Percentiles rank a stretch among this genome's conserved stretches.
Evolutionary conservation across 2,329 filamentous ascomycete genomes (phyloP).

Genomic region (Acrocalymma vagum): DNA sequence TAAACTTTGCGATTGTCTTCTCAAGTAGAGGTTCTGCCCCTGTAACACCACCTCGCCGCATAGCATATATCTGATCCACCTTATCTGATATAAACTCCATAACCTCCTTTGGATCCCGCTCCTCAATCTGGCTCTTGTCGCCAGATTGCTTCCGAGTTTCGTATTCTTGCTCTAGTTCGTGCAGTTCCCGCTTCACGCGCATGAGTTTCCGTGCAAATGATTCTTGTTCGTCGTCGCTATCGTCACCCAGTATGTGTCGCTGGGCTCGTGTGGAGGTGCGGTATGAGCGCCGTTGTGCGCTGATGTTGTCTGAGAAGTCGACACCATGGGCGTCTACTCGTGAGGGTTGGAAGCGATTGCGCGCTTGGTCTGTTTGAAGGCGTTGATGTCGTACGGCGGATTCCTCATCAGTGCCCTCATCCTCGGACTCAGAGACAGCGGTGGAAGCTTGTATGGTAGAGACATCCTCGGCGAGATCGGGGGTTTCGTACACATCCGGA

Average conservation of each 20-base stretch:
- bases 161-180: constrained; percentile 68
- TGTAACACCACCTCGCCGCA: constrained; percentile 41
- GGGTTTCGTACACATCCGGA: constrained; percentile 96
- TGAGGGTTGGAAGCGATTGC: constrained; percentile 78
- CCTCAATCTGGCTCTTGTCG: constrained; percentile 47
- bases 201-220: constrained; percentile 80
- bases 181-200: constrained; percentile 81
- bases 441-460: constrained; percentile 73
- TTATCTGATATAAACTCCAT: constrained; percentile 72
- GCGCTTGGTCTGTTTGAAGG: constrained; percentile 80
- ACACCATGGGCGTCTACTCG: constrained; percentile 79
- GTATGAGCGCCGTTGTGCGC: constrained; percentile 80
- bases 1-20: constrained; percentile 44
- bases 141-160: constrained; percentile 59
- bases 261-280: constrained; percentile 74
- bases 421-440: constrained; percentile 55
- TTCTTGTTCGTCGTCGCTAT: constrained; percentile 74
- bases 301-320: constrained; percentile 90
- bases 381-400: constrained; percentile 75
- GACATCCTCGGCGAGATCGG: constrained; percentile 87
- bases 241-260: constrained; percentile 72
- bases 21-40: constrained; percentile 47
- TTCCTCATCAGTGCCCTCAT: constrained; percentile 52
- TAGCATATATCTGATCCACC: constrained; percentile 70
- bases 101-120: constrained; percentile 63